phyloP scores from a whole-genome alignment of 805 yeast species.

The Nakazawaea sp. region DNA sequence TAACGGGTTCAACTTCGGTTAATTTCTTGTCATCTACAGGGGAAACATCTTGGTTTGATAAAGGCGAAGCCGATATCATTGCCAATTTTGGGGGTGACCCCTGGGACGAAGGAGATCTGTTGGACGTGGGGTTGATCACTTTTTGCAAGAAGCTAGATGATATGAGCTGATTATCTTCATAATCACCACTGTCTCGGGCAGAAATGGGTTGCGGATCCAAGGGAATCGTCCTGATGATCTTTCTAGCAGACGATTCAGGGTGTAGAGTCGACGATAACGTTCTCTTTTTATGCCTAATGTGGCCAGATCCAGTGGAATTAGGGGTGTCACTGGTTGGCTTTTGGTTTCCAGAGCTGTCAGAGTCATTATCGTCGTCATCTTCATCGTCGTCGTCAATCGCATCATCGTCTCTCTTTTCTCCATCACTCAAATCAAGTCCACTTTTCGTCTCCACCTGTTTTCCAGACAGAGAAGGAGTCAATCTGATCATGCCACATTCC shows the following conservation, averaged over 20 bases:
- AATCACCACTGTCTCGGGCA: constrained; percentile 13
- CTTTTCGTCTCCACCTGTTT: background rate
- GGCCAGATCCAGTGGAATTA: constrained; percentile 22
- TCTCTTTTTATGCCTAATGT: constrained; percentile 29
- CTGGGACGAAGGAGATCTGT: constrained; percentile 6
- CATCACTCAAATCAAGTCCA: constrained; percentile 18
- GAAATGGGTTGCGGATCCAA: constrained; percentile 77
- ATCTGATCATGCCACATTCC: constrained; percentile 79
- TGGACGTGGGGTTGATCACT: constrained; percentile 10
- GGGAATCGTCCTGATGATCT: constrained; percentile 72
- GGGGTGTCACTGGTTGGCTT: constrained; percentile 20
- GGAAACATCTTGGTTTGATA: background rate
- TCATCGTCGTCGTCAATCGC: constrained; percentile 15
- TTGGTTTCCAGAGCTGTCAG: constrained; percentile 21
- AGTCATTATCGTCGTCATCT: constrained; percentile 22
- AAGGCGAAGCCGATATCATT: constrained; percentile 1
- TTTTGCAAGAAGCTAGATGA: constrained; percentile 9
- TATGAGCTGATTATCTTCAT: constrained; percentile 1
- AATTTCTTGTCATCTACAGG: background rate
- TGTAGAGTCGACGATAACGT: constrained; percentile 48
- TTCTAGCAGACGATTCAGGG: constrained; percentile 68
- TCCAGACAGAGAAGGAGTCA: constrained; percentile 27
- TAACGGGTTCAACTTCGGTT: background rate
- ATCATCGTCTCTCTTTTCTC: constrained; percentile 12
- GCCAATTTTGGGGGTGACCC: constrained; percentile 9